Evolutionary conservation across 2,329 filamentous ascomycete species (phyloP), one percentile per base, ranked within the genome.

Genomic region (Stromatinia cepivora): DNA sequence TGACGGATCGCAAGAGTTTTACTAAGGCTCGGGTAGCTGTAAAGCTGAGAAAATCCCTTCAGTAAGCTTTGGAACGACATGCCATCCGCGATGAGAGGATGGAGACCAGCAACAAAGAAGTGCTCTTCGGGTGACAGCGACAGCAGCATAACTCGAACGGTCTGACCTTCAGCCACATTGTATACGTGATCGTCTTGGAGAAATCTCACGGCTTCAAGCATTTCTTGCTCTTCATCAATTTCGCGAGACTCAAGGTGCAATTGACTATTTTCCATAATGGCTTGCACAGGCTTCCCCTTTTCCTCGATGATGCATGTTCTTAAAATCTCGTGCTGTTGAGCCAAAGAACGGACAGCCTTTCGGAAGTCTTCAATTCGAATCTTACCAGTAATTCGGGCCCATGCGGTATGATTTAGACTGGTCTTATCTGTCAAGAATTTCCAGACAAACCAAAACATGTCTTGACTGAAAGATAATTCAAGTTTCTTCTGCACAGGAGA

Each of bases 1-100:
- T 82, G 81, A 3, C 71, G n/a, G 4, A 28, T 58, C 8, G 15
- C 61, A 25, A 7, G n/a, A 34, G 42, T 67, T 42, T 13, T 13
- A 5, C 42, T 63, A 63, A 39, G 10, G 39, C 39, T 39, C 15
- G 25, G 4, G 20, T 6, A 25, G 28, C 28, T 57, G 17, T 11
- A 65, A n/a, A 85, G 71, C 13, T 81, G 72, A 4, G 80, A 80
- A 57, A 82, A 83, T 50, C 36, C 36, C 17, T 57, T 39, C 39
- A 39, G 39, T 39, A 39, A 25, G 10, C 25, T 39, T 7, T 56
- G 31, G 20, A 58, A 22, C 20, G 11, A 42, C 39, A 42, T 42
- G 39, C 39, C 11, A 15, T 15, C 39, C 36, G 36, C 36, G 13
- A 39, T 11, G 39, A 42, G 11, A 15, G 39, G 39, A 42, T 42